phyloP scores from a whole-genome alignment of 306 rosid genomes.

The Trifolium repens region DNA sequence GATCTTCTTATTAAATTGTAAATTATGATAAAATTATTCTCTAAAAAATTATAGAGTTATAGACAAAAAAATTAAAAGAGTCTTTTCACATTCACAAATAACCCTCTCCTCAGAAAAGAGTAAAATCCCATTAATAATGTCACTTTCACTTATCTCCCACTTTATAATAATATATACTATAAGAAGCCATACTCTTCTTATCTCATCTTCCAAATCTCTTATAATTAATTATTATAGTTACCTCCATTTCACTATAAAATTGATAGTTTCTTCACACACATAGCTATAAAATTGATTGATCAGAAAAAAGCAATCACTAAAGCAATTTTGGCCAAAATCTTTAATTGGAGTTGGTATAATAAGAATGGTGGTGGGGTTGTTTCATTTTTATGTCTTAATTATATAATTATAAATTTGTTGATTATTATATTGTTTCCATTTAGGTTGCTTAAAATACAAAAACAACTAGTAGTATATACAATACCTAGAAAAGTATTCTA shows the following conservation, averaged over 20 bases:
- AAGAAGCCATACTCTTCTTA: constrained; percentile 42
- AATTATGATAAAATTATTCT: neutral
- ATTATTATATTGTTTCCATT: neutral
- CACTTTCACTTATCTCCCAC: constrained; percentile 50
- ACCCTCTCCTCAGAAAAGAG: constrained; percentile 23
- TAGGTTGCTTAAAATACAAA: constrained; percentile 28
- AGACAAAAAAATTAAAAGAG: neutral
- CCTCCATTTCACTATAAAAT: constrained; percentile 6
- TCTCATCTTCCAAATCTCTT: constrained; percentile 52
- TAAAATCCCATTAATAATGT: constrained; percentile 39
- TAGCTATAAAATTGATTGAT: constrained; percentile 9
- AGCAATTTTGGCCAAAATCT: neutral
- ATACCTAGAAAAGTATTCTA: constrained; percentile 16
- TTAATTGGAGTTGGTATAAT: constrained; percentile 30
- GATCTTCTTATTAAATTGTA: no score
- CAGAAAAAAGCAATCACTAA: constrained; percentile 17
- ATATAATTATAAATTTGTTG: neutral
- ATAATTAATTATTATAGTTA: constrained; percentile 33
- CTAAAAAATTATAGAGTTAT: neutral
- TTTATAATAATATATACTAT: constrained; percentile 36
- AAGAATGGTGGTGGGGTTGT: constrained; percentile 23
- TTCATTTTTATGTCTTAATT: neutral
- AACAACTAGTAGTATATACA: neutral
- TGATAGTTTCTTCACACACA: neutral
- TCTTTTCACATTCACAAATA: constrained; percentile 42